Evolutionary conservation across 2,329 filamentous ascomycete species (phyloP).

Genomic region (Ceratocystis eucalypticola): DNA sequence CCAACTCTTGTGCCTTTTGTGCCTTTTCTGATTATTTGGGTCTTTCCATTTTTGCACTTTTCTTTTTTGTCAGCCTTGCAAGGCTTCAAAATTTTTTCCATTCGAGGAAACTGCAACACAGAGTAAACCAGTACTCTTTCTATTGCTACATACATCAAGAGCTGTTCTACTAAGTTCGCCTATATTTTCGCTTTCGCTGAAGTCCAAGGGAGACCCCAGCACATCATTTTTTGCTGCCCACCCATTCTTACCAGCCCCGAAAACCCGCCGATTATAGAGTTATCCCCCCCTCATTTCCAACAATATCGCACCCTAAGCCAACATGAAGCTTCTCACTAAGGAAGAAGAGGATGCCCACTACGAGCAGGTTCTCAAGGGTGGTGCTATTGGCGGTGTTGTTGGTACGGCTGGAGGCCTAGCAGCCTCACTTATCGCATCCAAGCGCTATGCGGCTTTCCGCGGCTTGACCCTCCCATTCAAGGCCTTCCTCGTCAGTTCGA

Average conservation of each 20-base stretch:
- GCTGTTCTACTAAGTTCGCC: background rate
- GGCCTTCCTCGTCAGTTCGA: constrained; percentile 73
- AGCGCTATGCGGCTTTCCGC: constrained; percentile 65
- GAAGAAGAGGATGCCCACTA: constrained; percentile 87
- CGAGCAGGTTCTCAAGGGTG: constrained; percentile 64
- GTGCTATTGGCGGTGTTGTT: constrained; percentile 54
- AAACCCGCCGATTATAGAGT: background rate
- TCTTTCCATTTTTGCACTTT: background rate
- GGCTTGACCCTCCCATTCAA: constrained; percentile 78
- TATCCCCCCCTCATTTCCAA: background rate
- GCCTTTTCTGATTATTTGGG: too few relatives aligned
- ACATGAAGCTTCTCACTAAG: constrained; percentile 90
- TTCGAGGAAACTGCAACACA: background rate
- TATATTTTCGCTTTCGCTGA: too few relatives aligned
- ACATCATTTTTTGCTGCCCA: too few relatives aligned
- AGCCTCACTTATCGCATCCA: constrained; percentile 54
- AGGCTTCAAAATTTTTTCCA: background rate
- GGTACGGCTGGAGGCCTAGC: constrained; percentile 54
- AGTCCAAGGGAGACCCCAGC: too few relatives aligned
- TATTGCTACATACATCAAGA: background rate
- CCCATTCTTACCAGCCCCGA: too few relatives aligned
- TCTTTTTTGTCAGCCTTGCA: background rate
- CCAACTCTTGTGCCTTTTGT: background rate
- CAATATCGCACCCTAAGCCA: constrained; percentile 22
- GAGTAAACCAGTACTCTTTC: background rate